phyloP scores from a whole-genome alignment of 768 basidiomycete species.

The Termitomyces sp. region DNA sequence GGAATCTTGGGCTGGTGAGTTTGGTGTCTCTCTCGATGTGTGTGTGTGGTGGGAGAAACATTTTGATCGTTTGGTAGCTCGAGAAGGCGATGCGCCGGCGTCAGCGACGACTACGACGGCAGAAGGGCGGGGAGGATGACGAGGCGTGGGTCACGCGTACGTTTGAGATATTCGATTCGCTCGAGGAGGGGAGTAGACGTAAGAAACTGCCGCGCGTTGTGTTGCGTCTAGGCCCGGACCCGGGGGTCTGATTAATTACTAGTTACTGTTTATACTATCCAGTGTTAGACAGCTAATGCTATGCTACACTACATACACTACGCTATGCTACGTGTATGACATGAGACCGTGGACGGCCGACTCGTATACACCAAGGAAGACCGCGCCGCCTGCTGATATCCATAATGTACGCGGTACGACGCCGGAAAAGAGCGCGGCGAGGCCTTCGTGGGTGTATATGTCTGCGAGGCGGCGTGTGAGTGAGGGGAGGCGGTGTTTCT shows the following conservation, averaged over 20 bases:
- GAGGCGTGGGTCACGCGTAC: conserved; percentile 61
- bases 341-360: conserved; percentile 57
- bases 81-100: conserved; percentile 42
- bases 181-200: conserved; percentile 33
- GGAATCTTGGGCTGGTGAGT: conserved; percentile 57
- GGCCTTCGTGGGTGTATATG: conserved; percentile 73
- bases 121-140: neutral
- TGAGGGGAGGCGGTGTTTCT: conserved; percentile 47
- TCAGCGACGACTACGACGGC: too few species aligned
- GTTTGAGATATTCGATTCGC: conserved; percentile 38
- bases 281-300: too few species aligned
- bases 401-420: conserved; percentile 89
- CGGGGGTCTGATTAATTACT: too few species aligned
- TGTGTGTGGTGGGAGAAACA: too few species aligned
- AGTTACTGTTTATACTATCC: too few species aligned
- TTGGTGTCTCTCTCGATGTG: too few species aligned
- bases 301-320: too few species aligned
- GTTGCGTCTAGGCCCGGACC: conserved; percentile 25
- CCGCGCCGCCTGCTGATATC: conserved; percentile 95
- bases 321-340: neutral
- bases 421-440: conserved; percentile 76
- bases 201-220: conserved; percentile 30
- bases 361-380: conserved; percentile 97
- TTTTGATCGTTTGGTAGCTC: conserved; percentile 50
- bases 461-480: conserved; percentile 49